Conservation (phyloP, 1,139 yeast species). For the Diutina ranongensis region DNA sequence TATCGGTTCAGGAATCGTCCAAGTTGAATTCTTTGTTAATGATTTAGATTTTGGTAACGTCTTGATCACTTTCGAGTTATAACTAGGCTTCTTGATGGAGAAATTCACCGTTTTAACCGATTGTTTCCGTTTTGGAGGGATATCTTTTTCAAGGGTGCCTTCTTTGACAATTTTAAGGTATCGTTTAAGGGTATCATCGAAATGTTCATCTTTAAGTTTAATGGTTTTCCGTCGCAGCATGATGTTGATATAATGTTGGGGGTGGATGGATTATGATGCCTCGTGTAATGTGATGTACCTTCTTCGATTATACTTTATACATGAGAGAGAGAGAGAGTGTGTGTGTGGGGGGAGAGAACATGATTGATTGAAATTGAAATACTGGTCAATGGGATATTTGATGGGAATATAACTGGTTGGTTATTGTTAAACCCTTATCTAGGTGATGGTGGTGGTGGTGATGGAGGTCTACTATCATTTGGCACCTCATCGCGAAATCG, state of each 20-base stretch:
- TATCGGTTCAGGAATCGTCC: neutral
- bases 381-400: too few species aligned
- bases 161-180: neutral
- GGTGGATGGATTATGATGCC: too few species aligned
- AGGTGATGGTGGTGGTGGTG: too few species aligned
- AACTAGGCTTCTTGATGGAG: neutral
- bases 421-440: too few species aligned
- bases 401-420: too few species aligned
- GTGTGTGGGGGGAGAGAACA: too few species aligned
- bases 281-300: too few species aligned
- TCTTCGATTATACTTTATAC: too few species aligned
- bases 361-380: too few species aligned
- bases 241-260: too few species aligned
- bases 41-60: neutral
- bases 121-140: conserved; percentile 5
- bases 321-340: too few species aligned
- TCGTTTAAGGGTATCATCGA: neutral
- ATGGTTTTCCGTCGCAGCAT: neutral
- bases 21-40: neutral
- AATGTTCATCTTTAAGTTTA: neutral
- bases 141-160: neutral
- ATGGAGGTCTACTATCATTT: neutral
- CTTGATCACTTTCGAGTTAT: neutral
- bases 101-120: neutral
- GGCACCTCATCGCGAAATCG: conserved; percentile 6